phyloP scores from a whole-genome alignment of 202 grass and related monocot genomes.

The Panicum hallii region DNA sequence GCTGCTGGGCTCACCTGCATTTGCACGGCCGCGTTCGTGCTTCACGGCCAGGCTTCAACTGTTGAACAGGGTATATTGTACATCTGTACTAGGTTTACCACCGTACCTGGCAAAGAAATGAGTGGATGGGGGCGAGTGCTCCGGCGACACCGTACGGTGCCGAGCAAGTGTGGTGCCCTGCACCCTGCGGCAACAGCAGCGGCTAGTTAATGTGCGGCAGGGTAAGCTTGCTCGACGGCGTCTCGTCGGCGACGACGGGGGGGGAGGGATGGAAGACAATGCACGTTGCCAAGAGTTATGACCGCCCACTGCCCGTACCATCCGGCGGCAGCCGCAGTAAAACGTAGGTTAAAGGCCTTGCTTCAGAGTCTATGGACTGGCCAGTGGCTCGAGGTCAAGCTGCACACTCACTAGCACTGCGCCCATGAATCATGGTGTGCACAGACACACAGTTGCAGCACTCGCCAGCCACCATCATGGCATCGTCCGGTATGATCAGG shows the following conservation, averaged over 20 bases:
- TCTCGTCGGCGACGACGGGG: not conserved
- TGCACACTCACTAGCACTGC: not conserved
- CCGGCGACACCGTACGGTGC: not conserved
- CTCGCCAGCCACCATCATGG: not conserved
- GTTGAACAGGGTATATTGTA: not conserved
- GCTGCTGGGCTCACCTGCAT: not conserved
- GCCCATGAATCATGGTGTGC: not conserved
- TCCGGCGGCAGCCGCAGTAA: not conserved
- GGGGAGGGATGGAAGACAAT: not conserved
- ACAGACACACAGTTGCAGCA: not conserved
- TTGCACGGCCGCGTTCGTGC: not conserved
- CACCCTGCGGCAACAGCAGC: not conserved
- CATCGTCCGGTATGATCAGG: too few relatives aligned
- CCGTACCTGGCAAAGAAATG: not conserved
- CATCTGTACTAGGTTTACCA: not conserved
- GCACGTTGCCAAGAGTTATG: constrained; percentile 27
- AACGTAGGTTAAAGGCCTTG: not conserved
- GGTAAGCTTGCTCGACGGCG: not conserved
- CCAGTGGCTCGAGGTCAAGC: not conserved
- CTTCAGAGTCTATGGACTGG: not conserved
- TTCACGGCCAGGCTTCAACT: not conserved
- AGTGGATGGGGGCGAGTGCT: not conserved
- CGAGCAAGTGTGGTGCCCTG: not conserved
- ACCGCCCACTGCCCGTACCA: not conserved
- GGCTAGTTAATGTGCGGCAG: not conserved